phyloP scores from a whole-genome alignment of 2,329 filamentous ascomycete genomes.

The Aspergillus sergii region DNA sequence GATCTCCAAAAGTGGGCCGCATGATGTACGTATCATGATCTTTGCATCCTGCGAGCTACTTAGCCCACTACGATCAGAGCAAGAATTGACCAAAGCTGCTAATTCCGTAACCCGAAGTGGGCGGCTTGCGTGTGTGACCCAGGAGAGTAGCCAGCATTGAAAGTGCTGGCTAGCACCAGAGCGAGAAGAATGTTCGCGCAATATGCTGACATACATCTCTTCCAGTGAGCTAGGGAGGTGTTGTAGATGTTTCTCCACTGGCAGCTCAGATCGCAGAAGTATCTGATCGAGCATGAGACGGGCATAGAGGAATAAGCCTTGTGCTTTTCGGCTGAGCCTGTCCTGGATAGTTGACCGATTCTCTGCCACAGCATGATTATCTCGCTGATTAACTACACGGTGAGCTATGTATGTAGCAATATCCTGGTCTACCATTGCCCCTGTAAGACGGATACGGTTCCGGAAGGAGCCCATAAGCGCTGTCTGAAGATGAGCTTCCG shows the following conservation, averaged over 20 bases:
- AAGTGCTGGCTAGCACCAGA: constrained; percentile 33
- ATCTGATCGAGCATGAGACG: constrained; percentile 12
- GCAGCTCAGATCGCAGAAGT: constrained; percentile 19
- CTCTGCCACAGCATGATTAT: neutral
- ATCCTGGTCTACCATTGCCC: neutral
- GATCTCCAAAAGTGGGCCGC: constrained; percentile 48
- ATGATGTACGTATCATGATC: constrained; percentile 37
- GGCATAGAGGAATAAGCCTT: neutral
- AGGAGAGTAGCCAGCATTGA: constrained; percentile 44
- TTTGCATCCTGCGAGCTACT: constrained; percentile 30
- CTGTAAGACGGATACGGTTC: neutral
- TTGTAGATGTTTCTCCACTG: constrained; percentile 29
- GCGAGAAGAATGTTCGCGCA: constrained; percentile 39
- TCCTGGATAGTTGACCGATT: neutral
- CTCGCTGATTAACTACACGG: neutral
- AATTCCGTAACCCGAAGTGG: constrained; percentile 50
- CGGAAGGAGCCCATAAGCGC: neutral
- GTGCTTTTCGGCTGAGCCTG: neutral
- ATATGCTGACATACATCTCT: constrained; percentile 43
- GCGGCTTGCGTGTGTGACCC: constrained; percentile 45
- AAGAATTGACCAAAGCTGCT: constrained; percentile 26
- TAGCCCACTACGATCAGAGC: constrained; percentile 1
- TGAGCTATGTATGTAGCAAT: neutral
- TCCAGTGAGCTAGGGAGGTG: constrained; percentile 41
- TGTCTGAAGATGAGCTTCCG: neutral